Evolutionary conservation across 2,329 filamentous ascomycete species (phyloP).

Genomic region (Aciculosporium take): DNA sequence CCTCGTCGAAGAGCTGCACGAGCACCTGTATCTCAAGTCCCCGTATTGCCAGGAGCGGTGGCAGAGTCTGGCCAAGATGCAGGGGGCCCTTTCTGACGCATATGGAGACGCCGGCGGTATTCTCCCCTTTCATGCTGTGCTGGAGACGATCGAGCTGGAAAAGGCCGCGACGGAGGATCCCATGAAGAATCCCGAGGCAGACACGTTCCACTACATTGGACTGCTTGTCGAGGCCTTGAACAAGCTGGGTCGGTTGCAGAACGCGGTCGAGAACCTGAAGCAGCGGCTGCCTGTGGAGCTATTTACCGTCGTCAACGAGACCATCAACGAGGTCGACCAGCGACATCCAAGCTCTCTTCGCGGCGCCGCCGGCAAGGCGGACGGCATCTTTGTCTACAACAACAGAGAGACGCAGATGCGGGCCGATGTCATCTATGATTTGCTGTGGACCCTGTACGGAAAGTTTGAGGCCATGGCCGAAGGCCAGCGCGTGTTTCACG

Average conservation of each 20-base stretch:
- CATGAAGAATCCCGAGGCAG: conserved; percentile 82
- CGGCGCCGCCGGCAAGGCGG: conserved; percentile 36
- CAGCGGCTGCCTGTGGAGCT: conserved; percentile 87
- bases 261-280: conserved; percentile 79
- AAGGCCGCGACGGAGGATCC: conserved; percentile 65
- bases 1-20: conserved; percentile 89
- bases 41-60: conserved; percentile 94
- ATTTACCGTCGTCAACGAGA: conserved; percentile 87
- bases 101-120: conserved; percentile 32
- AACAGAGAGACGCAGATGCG: conserved; percentile 61
- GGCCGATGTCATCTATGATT: conserved; percentile 75
- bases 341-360: conserved; percentile 73
- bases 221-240: conserved; percentile 80
- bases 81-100: conserved; percentile 37
- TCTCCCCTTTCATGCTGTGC: conserved; percentile 41
- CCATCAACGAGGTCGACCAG: conserved; percentile 84
- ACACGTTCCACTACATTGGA: conserved; percentile 87
- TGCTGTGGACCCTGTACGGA: conserved; percentile 83
- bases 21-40: conserved; percentile 93
- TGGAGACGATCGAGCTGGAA: conserved; percentile 48
- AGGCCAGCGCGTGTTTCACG: conserved; percentile 84
- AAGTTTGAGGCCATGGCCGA: conserved; percentile 97
- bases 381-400: conserved; percentile 48
- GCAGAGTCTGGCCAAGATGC: conserved; percentile 64
- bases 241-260: conserved; percentile 72